A percentile compares a stretch with the other conserved stretches of the same genome.
Conservation (phyloP, 2,329 filamentous ascomycete species). For the Diplodia corticola region DNA sequence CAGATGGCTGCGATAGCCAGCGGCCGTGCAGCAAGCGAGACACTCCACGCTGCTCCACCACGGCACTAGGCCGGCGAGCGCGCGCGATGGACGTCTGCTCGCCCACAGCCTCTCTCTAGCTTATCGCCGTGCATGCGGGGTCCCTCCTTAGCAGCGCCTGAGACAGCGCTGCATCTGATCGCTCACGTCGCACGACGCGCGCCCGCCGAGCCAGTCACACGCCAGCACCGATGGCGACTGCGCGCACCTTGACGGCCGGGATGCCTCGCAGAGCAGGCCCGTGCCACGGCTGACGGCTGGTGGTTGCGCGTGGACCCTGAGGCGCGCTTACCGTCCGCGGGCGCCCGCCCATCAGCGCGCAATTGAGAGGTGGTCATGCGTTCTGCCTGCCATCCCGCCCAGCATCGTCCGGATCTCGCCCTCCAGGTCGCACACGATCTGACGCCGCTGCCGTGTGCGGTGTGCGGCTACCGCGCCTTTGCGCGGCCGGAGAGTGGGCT, state of each 20-base stretch:
- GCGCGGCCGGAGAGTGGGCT: not conserved
- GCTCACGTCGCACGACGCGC: slow-evolving; percentile 18
- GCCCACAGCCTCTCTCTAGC: slow-evolving; percentile 13
- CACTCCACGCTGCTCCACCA: slow-evolving; percentile 17
- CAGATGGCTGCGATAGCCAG: not conserved
- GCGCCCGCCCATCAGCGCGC: not conserved
- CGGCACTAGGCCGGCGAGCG: slow-evolving; percentile 9
- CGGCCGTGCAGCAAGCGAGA: slow-evolving; percentile 20
- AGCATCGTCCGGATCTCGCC: slow-evolving; percentile 12
- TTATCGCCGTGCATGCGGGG: slow-evolving; percentile 20
- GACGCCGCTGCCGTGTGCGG: not conserved
- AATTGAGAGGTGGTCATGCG: slow-evolving; percentile 8
- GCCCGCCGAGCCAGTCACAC: slow-evolving; percentile 16
- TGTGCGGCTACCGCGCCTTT: slow-evolving; percentile 13
- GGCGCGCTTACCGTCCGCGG: slow-evolving; percentile 12
- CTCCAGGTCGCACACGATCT: slow-evolving; percentile 9
- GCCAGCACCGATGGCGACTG: slow-evolving; percentile 15
- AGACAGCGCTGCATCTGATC: slow-evolving; percentile 20
- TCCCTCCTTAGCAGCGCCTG: slow-evolving; percentile 10
- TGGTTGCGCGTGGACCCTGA: slow-evolving; percentile 19
- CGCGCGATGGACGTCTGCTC: slow-evolving; percentile 1
- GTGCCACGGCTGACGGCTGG: slow-evolving; percentile 13
- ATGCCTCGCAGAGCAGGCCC: slow-evolving; percentile 14
- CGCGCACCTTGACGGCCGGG: not conserved
- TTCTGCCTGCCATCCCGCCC: slow-evolving; percentile 7